Base-by-base conservation (phyloP, 495 filamentous ascomycete genomes). In the Aspergillus heteromorphus region DNA sequence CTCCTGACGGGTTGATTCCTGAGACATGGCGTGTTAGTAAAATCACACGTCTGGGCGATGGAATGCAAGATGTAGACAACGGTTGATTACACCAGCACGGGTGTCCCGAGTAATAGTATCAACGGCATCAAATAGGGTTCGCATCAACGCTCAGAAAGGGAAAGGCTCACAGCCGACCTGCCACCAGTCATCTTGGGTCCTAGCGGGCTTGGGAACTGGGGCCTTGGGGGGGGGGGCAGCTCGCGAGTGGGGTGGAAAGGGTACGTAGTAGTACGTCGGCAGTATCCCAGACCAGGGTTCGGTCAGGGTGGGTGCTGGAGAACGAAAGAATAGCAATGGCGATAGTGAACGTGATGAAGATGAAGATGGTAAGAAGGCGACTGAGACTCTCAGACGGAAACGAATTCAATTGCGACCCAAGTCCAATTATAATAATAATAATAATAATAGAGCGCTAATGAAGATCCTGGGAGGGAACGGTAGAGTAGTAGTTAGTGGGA, bases 21-120 rank as follows among this genome's bases (percentile, higher is more conserved):
- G 55, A n/a, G 56, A 21, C 56, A 59, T 63, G n/a, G 9, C 48
- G 25, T n/a, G 54, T 73, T 53, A 75, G 66, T 41, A 40, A 45
- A 34, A 27, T 48, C 27, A 6, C 29, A 14, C 17, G 20, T 4
- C 27, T 38, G 1, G 17, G 47, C 45, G 47, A 31, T 57, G 38
- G 31, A 30, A 18, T 16, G 34, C 14, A 45, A 23, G 48, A 19
- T 2, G 23, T 48, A 29, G 23, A 45, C 29, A 7, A 45, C 14
- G 19, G 40, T 11, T 14, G 57, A 31, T n/a, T 53, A 16, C 38
- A 31, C 38, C 27, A 41, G 27, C 1, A 48, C 43, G 21, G 14
- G 17, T 16, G 27, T 49, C 42, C n/a, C n/a, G n/a, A n/a, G n/a
- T n/a, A 49, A 17, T 36, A 21, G 17, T 16, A 48, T 13, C 14